Evolutionary conservation across 2,329 filamentous ascomycete genomes (phyloP), one percentile per base, ranked within the genome.

Genomic region (Aureobasidium namibiae): DNA sequence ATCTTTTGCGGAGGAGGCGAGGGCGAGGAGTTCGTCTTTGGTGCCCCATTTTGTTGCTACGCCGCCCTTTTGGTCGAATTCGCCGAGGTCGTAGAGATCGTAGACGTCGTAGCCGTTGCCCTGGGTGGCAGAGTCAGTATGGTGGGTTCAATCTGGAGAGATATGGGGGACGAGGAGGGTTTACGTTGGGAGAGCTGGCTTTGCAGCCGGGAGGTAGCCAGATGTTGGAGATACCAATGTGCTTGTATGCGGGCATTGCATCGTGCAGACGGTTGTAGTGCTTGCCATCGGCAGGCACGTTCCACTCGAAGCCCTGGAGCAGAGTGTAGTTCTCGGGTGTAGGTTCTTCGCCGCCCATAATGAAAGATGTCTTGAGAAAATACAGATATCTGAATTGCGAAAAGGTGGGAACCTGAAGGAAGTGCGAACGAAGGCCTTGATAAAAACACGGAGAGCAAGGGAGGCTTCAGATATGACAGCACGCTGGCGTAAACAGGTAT

Each of bases 121-220:
- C 38, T 76, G 34, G 13, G 23, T 31, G 10, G 38, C 3, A 2
- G 33, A 36, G 18, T 56, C 5, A 34, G 31, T 34, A 16, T 36
- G 13, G 18, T 23, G 14, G 24, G 23, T 6, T 45, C 7, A 7
- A 2, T 26, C 5, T 31, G 23, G 9, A 8, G n/a, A 24, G 38
- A 6, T 13, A 29, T 29, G 33, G 4, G 48, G 11, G 49, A 24
- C 29, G 24, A 13, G 21, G 48, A 13, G 21, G 13, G 8, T 26
- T 18, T 44, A 61, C 61, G 26, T 68, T 61, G n/a, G 64, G 63
- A 45, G 78, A 78, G 60, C 80, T 79, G 0, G 79, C 85, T 72
- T 89, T 89, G 70, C 85, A 87, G 54, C 80, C 86, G 0, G 86
- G 86, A 1, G 86, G 86, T 7, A 89, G 79, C 85, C 85, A 88